phyloP scores from a whole-genome alignment of 2,329 filamentous ascomycete species.

The Botrytis galanthina region DNA sequence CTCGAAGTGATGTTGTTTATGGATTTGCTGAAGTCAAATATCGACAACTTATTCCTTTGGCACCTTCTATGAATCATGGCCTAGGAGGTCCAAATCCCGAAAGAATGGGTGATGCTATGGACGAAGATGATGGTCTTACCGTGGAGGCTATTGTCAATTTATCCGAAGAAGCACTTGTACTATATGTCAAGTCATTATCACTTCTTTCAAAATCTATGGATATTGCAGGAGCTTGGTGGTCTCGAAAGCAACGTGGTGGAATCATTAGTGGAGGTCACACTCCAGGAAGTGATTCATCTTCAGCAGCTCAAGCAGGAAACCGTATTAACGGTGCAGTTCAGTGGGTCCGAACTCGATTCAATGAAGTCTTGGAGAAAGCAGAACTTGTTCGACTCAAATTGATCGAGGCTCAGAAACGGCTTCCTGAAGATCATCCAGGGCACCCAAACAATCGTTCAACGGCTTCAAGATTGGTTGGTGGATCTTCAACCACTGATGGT shows the following conservation, averaged over 20 bases:
- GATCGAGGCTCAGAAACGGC: constrained; percentile 76
- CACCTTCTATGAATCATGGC: constrained; percentile 72
- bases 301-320: constrained; percentile 44
- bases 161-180: constrained; percentile 89
- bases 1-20: constrained; percentile 91
- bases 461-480: constrained; percentile 46
- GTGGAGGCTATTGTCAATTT: constrained; percentile 80
- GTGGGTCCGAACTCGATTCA: constrained; percentile 92
- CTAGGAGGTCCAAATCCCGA: constrained; percentile 62
- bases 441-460: constrained; percentile 78
- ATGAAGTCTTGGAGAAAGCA: constrained; percentile 94
- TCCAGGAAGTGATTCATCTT: constrained; percentile 44
- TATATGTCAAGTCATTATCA: constrained; percentile 92
- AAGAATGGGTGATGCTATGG: constrained; percentile 50
- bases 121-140: constrained; percentile 76
- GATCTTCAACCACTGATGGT: constrained; percentile 64
- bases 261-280: constrained; percentile 44
- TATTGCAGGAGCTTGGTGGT: constrained; percentile 91
- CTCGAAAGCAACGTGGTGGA: constrained; percentile 69
- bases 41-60: constrained; percentile 88
- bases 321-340: constrained; percentile 93
- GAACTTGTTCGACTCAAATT: constrained; percentile 90
- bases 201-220: constrained; percentile 94
- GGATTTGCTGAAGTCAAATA: constrained; percentile 99
- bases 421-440: constrained; percentile 81